Evolutionary conservation across 1,284 basidiomycete genomes (phyloP), one percentile per base, ranked within the genome.

Genomic region (Erythrobasidium hasegawianum): DNA sequence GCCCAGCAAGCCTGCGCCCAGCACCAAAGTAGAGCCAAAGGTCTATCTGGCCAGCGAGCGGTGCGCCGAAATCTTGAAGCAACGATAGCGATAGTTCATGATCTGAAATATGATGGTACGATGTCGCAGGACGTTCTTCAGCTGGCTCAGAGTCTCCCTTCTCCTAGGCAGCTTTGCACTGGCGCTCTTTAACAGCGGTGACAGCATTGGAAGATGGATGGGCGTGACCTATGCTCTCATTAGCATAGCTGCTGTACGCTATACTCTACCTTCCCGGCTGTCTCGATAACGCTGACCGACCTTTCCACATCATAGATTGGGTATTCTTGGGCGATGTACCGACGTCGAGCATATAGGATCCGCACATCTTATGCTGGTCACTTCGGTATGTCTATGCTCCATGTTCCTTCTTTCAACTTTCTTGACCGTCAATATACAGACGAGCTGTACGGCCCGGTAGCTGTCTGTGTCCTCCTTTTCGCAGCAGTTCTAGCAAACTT

Each of bases 301-400:
- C 20, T 52, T n/a, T n/a, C n/a, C n/a, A n/a, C 40, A 1, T 66
- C 72, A 68, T 33, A 65, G 62, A 65, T 74, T 18, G 54, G 90
- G 2, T 97, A 97, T 79, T 92, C 89, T 0, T 94, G 90, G 77
- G 80, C 80, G 8, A 80, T 95, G 65, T 97, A 95, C 77, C 91
- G 97, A 76, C 84, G 86, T 70, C 85, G 95, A 54, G 86, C 97
- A 60, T 88, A 88, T 50, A 86, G 93, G 83, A 97, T 98, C 73
- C 87, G 89, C 29, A 85, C 87, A 69, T 83, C 92, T 58, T 89
- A 94, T 79, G 87, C 91, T n/a, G 90, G 90, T 1, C 86, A 88
- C 74, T 96, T 97, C 75, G 91, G 91, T 93, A 40, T 14, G 43
- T 24, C n/a, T n/a, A n/a, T n/a, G n/a, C n/a, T n/a, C n/a, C n/a